A percentile compares a stretch with the other conserved stretches of the same genome.
Evolutionary conservation across 108 stramenopile species (phyloP).

Genomic region (Nannochloropsis salina): DNA sequence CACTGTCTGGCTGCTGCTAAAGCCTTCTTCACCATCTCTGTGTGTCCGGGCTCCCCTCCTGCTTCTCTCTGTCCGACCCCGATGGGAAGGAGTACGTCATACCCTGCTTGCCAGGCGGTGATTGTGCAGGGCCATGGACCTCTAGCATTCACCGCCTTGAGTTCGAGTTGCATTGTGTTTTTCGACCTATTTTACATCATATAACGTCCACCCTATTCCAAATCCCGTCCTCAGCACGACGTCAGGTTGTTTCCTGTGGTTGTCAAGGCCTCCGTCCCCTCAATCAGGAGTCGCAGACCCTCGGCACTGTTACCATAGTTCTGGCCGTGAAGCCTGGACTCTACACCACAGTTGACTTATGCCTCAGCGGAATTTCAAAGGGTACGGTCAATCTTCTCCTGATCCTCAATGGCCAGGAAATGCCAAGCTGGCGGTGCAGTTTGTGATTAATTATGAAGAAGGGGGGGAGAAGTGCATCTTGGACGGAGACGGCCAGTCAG

Average conservation of each 20-base stretch:
- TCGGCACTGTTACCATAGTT: too few species aligned
- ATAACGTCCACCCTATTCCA: neutral
- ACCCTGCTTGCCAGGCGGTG: too few species aligned
- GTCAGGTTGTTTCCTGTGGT: neutral
- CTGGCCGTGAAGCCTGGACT: too few species aligned
- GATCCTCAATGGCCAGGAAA: slow-evolving; percentile 66
- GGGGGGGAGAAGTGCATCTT: slow-evolving; percentile 61
- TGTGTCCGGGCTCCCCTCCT: too few species aligned
- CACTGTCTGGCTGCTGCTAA: too few species aligned
- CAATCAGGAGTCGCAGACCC: neutral
- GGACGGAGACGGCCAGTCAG: slow-evolving; percentile 50
- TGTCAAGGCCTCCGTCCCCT: neutral
- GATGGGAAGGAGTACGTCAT: too few species aligned
- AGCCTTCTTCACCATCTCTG: too few species aligned
- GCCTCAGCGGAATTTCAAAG: slow-evolving; percentile 64
- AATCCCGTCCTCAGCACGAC: neutral
- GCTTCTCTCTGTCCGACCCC: too few species aligned
- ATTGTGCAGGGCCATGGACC: too few species aligned
- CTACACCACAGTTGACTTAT: neutral
- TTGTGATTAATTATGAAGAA: slow-evolving; percentile 94
- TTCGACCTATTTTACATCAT: neutral
- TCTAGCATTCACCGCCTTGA: too few species aligned
- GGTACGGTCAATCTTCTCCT: slow-evolving; percentile 68
- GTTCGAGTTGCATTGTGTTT: too few species aligned
- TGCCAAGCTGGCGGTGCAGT: slow-evolving; percentile 65